Conservation (phyloP, 176 grass and related monocot species). For the Microstegium vimineum region DNA sequence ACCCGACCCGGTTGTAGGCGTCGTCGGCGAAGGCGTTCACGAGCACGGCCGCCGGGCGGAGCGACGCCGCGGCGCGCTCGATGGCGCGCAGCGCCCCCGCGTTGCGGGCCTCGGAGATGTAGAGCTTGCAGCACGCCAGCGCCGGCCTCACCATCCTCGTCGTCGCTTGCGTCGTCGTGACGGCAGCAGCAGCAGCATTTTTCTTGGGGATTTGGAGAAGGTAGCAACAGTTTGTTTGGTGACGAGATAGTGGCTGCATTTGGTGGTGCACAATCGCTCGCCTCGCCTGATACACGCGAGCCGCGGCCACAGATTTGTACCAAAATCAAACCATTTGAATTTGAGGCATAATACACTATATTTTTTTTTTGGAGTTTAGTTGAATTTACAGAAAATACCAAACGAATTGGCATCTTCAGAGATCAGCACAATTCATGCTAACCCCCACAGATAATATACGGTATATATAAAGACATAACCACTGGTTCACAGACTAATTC, state of each 20-base stretch:
- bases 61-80: slow-evolving; percentile 59
- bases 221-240: background rate
- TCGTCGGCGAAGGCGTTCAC: slow-evolving; percentile 61
- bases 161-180: background rate
- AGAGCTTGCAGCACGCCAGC: slow-evolving; percentile 85
- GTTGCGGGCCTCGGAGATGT: slow-evolving; percentile 82
- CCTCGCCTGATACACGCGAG: too few relatives aligned
- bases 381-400: background rate
- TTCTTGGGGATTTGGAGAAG: background rate
- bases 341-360: too few relatives aligned
- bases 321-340: too few relatives aligned
- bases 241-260: background rate
- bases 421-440: too few relatives aligned
- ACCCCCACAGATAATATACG: too few relatives aligned
- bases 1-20: slow-evolving; percentile 68
- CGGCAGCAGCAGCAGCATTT: background rate
- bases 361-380: too few relatives aligned
- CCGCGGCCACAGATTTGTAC: background rate
- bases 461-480: too few relatives aligned
- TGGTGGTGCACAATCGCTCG: background rate
- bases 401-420: too few relatives aligned
- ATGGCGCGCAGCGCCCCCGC: slow-evolving; percentile 47
- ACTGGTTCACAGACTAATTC: too few relatives aligned
- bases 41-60: slow-evolving; percentile 36
- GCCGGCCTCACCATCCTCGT: slow-evolving; percentile 41